phyloP scores from a whole-genome alignment of 306 rosid species.

The Citrullus amarus region DNA sequence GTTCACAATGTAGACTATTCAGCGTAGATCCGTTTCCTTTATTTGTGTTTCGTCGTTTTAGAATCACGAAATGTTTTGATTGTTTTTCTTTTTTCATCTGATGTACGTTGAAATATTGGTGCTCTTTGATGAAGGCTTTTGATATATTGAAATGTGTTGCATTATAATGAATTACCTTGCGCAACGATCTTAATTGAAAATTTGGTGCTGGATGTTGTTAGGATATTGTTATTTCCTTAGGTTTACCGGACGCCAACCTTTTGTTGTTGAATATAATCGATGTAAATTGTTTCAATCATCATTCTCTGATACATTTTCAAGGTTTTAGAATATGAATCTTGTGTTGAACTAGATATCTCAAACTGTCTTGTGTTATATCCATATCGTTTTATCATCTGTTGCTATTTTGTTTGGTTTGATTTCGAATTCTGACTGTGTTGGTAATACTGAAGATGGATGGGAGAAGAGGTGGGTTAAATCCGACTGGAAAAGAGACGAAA shows the following conservation, averaged over 20 bases:
- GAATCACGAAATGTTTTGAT: not conserved
- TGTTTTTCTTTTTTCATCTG: not conserved
- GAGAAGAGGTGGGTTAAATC: constrained; percentile 85
- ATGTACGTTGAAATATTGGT: not conserved
- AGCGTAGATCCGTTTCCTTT: not conserved
- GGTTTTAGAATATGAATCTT: not conserved
- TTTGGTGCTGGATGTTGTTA: not conserved
- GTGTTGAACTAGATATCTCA: not conserved
- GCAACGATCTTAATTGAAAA: not conserved
- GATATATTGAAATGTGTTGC: not conserved
- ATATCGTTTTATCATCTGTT: not conserved
- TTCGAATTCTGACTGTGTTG: constrained; percentile 7
- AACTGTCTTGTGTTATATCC: not conserved
- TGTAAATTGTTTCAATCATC: not conserved
- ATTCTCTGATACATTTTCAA: not conserved
- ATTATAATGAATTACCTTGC: not conserved
- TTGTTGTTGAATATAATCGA: not conserved
- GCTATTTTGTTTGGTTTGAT: not conserved
- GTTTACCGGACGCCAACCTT: not conserved
- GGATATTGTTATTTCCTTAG: not conserved
- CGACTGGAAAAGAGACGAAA: constrained; percentile 90
- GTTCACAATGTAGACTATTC: not conserved
- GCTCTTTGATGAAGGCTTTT: not conserved
- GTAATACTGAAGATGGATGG: constrained; percentile 68
- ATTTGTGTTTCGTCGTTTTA: not conserved